Evolutionary conservation across 176 grass and related monocot species (phyloP).

Genomic region (Bromus sterilis): DNA sequence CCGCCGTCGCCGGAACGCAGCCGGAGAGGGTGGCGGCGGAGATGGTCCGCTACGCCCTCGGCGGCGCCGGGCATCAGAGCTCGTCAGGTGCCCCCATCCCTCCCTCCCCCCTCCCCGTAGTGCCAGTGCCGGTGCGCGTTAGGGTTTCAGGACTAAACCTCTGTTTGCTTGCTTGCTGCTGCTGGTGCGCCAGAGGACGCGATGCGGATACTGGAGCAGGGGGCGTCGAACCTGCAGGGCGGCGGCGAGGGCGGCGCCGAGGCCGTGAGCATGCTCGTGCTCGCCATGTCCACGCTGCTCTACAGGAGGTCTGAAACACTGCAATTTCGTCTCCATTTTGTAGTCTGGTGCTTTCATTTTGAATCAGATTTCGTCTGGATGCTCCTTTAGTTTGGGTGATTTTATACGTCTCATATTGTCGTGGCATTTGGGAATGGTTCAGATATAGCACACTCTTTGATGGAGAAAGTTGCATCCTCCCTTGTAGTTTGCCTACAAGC

Average conservation of each 20-base stretch:
- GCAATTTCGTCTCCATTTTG: constrained; percentile 1
- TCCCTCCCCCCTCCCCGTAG: background rate
- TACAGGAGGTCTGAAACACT: constrained; percentile 52
- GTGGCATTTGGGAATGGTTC: background rate
- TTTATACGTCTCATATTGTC: background rate
- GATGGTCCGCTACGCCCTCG: constrained; percentile 80
- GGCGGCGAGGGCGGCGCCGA: constrained; percentile 42
- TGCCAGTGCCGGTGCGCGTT: background rate
- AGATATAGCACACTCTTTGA: background rate
- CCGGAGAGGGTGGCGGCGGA: constrained; percentile 51
- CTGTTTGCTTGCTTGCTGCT: background rate
- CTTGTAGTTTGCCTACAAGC: background rate
- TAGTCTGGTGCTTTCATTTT: background rate
- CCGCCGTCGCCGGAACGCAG: constrained; percentile 20
- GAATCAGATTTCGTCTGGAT: background rate
- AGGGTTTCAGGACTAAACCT: background rate
- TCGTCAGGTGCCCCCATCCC: constrained; percentile 39
- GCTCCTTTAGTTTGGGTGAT: background rate
- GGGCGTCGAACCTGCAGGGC: constrained; percentile 63
- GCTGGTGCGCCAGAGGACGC: constrained; percentile 45
- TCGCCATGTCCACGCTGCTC: constrained; percentile 73
- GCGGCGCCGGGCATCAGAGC: constrained; percentile 37
- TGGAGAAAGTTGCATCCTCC: background rate
- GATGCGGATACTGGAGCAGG: constrained; percentile 93
- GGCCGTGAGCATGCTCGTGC: constrained; percentile 58